These are phyloP conservation scores for Aspergillus sp. DNA, from an alignment of 2,329 filamentous ascomycete species.

Conservation along the genomic window DNA sequence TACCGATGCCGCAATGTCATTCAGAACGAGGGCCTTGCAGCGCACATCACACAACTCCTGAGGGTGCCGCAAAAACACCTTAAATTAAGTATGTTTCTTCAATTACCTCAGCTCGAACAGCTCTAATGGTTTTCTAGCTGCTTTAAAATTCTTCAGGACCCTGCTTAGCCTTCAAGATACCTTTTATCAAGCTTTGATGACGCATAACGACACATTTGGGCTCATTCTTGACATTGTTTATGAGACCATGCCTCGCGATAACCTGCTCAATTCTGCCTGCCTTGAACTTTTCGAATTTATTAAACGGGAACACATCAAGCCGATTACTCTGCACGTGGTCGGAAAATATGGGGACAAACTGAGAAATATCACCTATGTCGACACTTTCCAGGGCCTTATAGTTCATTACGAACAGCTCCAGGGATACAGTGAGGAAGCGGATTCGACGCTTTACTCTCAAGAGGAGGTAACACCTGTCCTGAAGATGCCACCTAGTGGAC, in stretches of 20 bases:
- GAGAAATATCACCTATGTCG: constrained; percentile 73
- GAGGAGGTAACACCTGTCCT: constrained; percentile 58
- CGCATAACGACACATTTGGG: constrained; percentile 76
- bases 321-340: constrained; percentile 79
- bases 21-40: constrained; percentile 72
- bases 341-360: constrained; percentile 80
- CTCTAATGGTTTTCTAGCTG: constrained; percentile 54
- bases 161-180: constrained; percentile 84
- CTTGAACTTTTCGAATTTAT: constrained; percentile 93
- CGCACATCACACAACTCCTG: constrained; percentile 79
- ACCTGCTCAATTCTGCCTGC: constrained; percentile 88
- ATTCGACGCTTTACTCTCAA: constrained; percentile 67
- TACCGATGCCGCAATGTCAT: constrained; percentile 87
- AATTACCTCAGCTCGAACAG: neutral
- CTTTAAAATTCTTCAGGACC: constrained; percentile 90
- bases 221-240: constrained; percentile 82
- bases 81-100: constrained; percentile 68
- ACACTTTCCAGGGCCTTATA: constrained; percentile 78
- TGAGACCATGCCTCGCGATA: constrained; percentile 86
- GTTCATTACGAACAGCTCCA: constrained; percentile 76
- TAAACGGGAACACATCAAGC: constrained; percentile 76
- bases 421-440: constrained; percentile 64
- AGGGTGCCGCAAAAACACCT: constrained; percentile 85
- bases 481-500: constrained; percentile 54
- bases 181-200: constrained; percentile 84